phyloP scores from a whole-genome alignment of 2,329 filamentous ascomycete species.

The Fusarium neocosmosporiellum region DNA sequence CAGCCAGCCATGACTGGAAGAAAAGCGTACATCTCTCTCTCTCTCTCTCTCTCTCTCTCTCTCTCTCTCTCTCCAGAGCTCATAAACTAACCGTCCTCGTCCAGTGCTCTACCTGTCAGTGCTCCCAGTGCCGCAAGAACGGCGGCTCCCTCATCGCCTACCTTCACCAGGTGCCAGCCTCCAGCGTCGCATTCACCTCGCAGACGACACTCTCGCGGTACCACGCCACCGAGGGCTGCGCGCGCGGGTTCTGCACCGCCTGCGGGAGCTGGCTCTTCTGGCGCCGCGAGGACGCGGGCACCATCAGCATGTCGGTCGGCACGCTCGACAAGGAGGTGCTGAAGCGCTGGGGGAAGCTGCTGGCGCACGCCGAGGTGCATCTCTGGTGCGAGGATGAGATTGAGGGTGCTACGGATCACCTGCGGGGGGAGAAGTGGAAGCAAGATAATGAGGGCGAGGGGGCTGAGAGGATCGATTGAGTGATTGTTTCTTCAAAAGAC shows the following conservation, averaged over 20 bases:
- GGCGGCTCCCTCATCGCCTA: constrained; percentile 60
- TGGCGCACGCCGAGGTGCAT: constrained; percentile 54
- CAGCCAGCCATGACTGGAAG: constrained; percentile 57
- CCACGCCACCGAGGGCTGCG: constrained; percentile 51
- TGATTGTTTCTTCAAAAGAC: constrained; percentile 3
- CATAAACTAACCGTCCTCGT: not conserved
- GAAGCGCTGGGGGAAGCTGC: constrained; percentile 50
- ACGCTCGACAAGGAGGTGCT: constrained; percentile 59
- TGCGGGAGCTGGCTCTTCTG: constrained; percentile 65
- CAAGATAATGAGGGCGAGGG: constrained; percentile 36
- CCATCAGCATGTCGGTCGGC: constrained; percentile 54
- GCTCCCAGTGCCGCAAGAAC: constrained; percentile 65
- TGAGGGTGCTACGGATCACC: constrained; percentile 59
- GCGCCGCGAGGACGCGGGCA: constrained; percentile 46
- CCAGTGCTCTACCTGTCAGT: constrained; percentile 63
- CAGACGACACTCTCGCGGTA: constrained; percentile 52
- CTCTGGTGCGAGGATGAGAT: constrained; percentile 59
- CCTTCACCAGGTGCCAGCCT: constrained; percentile 52
- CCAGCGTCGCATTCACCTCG: constrained; percentile 50
- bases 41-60: not conserved
- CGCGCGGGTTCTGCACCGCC: constrained; percentile 60
- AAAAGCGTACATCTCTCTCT: constrained; percentile 40
- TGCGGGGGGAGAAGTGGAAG: constrained; percentile 44
- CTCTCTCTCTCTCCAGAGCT: not conserved
- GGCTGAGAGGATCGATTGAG: constrained; percentile 24